Conservation (phyloP, 2,329 filamentous ascomycete genomes). For the Chrysoporthe puriensis region DNA sequence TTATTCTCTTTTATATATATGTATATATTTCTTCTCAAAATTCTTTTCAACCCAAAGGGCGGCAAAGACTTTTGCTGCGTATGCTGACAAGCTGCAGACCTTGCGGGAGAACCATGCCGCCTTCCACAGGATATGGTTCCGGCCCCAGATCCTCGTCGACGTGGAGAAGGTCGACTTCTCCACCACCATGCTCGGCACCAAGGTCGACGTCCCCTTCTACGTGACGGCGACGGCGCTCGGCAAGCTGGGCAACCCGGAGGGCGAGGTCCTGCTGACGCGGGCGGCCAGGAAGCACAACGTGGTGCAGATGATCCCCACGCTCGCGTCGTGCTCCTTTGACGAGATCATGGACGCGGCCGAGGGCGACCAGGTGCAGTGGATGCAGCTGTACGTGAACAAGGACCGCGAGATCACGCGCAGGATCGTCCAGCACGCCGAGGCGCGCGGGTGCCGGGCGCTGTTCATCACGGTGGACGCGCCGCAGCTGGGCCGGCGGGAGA, state of each 20-base stretch:
- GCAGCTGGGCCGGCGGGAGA: slow-evolving; percentile 91
- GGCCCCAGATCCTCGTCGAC: slow-evolving; percentile 84
- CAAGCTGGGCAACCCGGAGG: slow-evolving; percentile 91
- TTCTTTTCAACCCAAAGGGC: no score
- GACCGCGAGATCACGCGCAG: slow-evolving; percentile 86
- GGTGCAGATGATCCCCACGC: slow-evolving; percentile 97
- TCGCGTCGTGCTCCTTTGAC: slow-evolving; percentile 96
- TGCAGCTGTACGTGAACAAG: slow-evolving; percentile 97
- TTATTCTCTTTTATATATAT: no score
- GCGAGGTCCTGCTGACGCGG: slow-evolving; percentile 87
- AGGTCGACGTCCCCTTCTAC: slow-evolving; percentile 87
- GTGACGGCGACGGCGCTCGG: slow-evolving; percentile 94
- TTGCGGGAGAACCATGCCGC: slow-evolving; percentile 94
- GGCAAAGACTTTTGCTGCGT: no score
- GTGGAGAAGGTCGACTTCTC: slow-evolving; percentile 85
- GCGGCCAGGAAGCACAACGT: slow-evolving; percentile 86
- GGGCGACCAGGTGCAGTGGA: slow-evolving; percentile 87
- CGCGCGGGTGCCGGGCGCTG: slow-evolving; percentile 87
- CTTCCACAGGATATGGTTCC: slow-evolving; percentile 97
- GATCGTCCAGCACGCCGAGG: slow-evolving; percentile 91
- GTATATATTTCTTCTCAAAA: no score
- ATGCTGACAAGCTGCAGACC: slow-evolving; percentile 58
- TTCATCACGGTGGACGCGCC: slow-evolving; percentile 99
- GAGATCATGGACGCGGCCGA: slow-evolving; percentile 87
- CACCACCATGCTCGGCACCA: slow-evolving; percentile 92